These are phyloP conservation scores for Candida sp. DNA, from an alignment of 1,139 yeast species.

Conservation along the genomic window DNA sequence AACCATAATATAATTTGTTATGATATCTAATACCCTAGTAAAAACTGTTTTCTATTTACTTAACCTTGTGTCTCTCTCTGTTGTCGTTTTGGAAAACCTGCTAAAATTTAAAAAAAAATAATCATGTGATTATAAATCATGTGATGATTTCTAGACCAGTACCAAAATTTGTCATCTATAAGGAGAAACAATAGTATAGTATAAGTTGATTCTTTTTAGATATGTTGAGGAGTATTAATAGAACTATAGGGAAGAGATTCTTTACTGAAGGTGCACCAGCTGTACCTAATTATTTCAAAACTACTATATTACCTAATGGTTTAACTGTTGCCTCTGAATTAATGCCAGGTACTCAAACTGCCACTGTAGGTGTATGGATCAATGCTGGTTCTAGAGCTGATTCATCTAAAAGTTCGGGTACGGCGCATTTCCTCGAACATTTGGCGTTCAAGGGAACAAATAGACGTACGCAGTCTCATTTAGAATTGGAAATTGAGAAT, in stretches of 20 bases:
- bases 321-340: slow-evolving; percentile 89
- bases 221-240: not conserved
- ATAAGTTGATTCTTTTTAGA: too few species aligned
- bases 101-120: too few species aligned
- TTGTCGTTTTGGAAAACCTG: too few species aligned
- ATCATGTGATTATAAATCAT: too few species aligned
- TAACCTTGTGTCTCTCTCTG: too few species aligned
- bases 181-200: too few species aligned
- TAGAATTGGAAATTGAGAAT: slow-evolving; percentile 93
- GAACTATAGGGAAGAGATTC: not conserved
- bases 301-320: slow-evolving; percentile 55
- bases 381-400: slow-evolving; percentile 99
- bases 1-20: too few species aligned
- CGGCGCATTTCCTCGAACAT: slow-evolving; percentile 97
- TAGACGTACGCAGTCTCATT: slow-evolving; percentile 73
- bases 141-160: too few species aligned
- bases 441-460: slow-evolving; percentile 94
- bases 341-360: slow-evolving; percentile 87
- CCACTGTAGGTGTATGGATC: slow-evolving; percentile 97
- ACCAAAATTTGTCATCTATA: too few species aligned
- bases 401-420: slow-evolving; percentile 78
- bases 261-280: not conserved
- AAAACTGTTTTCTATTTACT: too few species aligned
- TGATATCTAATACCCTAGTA: too few species aligned
- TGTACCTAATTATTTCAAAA: slow-evolving; percentile 8